Conservation (phyloP, 2,329 filamentous ascomycete genomes). For the Clarireedia monteithiana region DNA sequence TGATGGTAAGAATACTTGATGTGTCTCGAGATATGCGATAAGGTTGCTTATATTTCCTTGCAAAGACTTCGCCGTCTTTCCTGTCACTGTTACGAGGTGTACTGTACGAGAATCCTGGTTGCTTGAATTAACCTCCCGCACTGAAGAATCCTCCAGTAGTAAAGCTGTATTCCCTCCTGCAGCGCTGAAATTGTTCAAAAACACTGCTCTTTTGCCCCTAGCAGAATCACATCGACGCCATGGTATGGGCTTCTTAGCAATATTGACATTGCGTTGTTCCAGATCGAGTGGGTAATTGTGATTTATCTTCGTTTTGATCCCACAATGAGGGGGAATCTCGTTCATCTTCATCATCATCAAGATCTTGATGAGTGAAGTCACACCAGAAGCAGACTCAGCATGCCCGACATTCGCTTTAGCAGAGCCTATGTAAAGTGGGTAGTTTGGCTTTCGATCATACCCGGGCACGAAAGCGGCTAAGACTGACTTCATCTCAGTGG, state of each 20-base stretch:
- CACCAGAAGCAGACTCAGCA: conserved; percentile 21
- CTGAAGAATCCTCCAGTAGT: conserved; percentile 23
- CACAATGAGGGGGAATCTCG: conserved; percentile 12
- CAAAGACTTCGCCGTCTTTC: conserved; percentile 30
- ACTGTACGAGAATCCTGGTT: conserved; percentile 34
- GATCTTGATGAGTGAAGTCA: conserved; percentile 21
- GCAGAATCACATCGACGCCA: conserved; percentile 30
- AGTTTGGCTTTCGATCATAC: conserved; percentile 7
- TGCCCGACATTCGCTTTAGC: conserved; percentile 25
- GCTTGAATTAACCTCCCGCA: conserved; percentile 24
- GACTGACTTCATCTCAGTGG: conserved; percentile 13
- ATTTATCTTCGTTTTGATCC: conserved; percentile 18
- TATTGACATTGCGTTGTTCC: conserved; percentile 19
- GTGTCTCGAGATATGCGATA: conserved; percentile 17
- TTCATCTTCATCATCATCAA: conserved; percentile 17
- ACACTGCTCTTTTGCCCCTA: conserved; percentile 34
- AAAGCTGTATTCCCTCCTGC: conserved; percentile 28
- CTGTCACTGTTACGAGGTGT: conserved; percentile 41
- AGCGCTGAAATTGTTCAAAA: conserved; percentile 38
- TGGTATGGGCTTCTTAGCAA: conserved; percentile 9
- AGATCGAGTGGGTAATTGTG: conserved; percentile 26
- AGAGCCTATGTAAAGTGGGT: conserved; percentile 13
- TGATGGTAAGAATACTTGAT: conserved; percentile 18
- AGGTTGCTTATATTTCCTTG: conserved; percentile 18
- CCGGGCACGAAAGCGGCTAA: conserved; percentile 5